phyloP scores from a whole-genome alignment of 345 rosid species.

The Citrus sp. region DNA sequence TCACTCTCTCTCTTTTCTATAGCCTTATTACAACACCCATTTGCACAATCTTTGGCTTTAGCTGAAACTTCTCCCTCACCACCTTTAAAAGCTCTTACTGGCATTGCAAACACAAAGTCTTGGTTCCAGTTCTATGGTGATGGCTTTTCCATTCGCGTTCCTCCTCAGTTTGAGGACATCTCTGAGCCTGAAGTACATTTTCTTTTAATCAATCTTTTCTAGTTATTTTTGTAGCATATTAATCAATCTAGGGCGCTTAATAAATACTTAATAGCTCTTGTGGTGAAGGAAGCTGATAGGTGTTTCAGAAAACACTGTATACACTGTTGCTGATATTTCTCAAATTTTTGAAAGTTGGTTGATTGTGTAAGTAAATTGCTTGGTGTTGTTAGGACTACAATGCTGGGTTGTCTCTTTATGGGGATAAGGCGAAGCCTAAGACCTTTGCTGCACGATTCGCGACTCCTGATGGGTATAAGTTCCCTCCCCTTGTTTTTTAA shows the following conservation, averaged over 20 bases:
- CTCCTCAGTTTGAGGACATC: slow-evolving; percentile 83
- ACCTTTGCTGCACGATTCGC: slow-evolving; percentile 85
- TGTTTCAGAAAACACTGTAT: neutral
- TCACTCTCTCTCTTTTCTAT: slow-evolving; percentile 41
- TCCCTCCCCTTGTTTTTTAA: neutral
- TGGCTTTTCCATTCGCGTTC: slow-evolving; percentile 83
- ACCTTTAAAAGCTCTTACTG: slow-evolving; percentile 42
- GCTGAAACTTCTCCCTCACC: slow-evolving; percentile 45
- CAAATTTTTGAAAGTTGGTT: neutral
- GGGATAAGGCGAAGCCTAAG: slow-evolving; percentile 87
- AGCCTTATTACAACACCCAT: slow-evolving; percentile 34
- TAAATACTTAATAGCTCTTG: neutral
- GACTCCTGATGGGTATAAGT: slow-evolving; percentile 73
- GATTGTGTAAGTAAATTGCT: slow-evolving; percentile 2
- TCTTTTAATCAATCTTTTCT: neutral
- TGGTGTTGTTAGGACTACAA: slow-evolving; percentile 55
- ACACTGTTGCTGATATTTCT: neutral
- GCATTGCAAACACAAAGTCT: slow-evolving; percentile 68
- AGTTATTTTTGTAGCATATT: neutral
- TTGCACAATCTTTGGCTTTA: slow-evolving; percentile 44
- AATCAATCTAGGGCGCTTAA: neutral
- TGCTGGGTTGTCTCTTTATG: slow-evolving; percentile 81
- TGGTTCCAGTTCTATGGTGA: slow-evolving; percentile 88
- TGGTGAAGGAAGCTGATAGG: neutral
- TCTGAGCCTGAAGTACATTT: slow-evolving; percentile 77